Evolutionary conservation across 495 filamentous ascomycete species (phyloP).

Genomic region (Aspergillus campestris): DNA sequence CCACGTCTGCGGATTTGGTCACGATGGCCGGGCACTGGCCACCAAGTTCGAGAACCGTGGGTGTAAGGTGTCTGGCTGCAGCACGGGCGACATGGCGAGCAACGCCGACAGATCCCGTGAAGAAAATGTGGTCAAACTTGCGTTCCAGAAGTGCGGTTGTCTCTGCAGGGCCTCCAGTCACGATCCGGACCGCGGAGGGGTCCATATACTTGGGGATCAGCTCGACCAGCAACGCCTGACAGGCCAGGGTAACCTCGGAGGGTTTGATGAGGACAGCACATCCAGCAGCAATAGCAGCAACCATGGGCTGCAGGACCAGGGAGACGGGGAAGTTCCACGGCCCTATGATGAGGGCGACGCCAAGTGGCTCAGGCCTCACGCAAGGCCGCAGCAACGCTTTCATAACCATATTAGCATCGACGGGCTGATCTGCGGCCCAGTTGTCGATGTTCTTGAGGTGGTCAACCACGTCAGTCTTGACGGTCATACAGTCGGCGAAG

Average conservation of each 20-base stretch:
- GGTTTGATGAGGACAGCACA: conserved; percentile 80
- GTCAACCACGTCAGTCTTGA: conserved; percentile 62
- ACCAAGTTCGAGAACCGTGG: conserved; percentile 74
- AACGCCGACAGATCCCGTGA: conserved; percentile 66
- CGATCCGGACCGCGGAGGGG: conserved; percentile 51
- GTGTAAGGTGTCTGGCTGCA: conserved; percentile 82
- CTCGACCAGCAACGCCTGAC: conserved; percentile 64
- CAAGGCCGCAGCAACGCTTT: conserved; percentile 55
- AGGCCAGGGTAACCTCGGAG: conserved; percentile 60
- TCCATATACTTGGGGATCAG: conserved; percentile 65
- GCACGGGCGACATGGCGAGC: conserved; percentile 76
- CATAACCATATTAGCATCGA: conserved; percentile 49
- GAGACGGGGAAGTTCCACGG: conserved; percentile 82
- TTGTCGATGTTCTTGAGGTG: conserved; percentile 60
- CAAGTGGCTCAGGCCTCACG: conserved; percentile 75
- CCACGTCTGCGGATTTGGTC: conserved; percentile 63
- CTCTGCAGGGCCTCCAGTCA: conserved; percentile 70
- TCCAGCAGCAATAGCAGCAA: conserved; percentile 81
- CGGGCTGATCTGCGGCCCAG: conserved; percentile 65
- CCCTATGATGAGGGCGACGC: conserved; percentile 73
- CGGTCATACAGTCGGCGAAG: conserved; percentile 55
- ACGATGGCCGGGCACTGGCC: conserved; percentile 81
- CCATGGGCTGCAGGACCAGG: conserved; percentile 60
- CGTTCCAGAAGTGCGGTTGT: conserved; percentile 64
- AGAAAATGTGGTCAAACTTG: conserved; percentile 92